Conservation (phyloP, 352 stramenopile genomes). For the Phytophthora brassicae region DNA sequence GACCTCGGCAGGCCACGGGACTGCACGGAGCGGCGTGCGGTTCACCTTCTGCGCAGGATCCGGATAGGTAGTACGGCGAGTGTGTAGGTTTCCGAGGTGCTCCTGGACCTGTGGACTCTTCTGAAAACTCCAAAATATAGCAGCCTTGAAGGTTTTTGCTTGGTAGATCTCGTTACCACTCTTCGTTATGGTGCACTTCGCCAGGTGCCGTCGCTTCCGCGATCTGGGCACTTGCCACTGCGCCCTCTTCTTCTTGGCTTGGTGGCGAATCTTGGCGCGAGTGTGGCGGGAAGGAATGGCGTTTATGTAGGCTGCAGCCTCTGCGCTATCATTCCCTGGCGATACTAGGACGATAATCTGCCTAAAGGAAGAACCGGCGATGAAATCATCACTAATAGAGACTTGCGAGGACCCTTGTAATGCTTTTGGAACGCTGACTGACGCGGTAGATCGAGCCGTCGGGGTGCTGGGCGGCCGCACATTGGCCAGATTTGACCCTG, state of each 20-base stretch:
- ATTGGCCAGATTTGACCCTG: no score
- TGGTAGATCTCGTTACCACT: slow-evolving; percentile 9
- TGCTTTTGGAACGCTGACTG: no score
- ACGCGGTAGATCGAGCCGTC: no score
- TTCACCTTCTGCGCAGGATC: no score
- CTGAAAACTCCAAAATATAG: background rate
- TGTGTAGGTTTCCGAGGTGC: background rate
- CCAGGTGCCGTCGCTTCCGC: background rate
- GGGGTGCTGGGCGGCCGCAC: background rate
- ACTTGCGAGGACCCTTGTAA: no score
- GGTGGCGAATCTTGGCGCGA: slow-evolving; percentile 8
- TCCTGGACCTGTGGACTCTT: slow-evolving; percentile 1
- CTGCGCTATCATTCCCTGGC: background rate
- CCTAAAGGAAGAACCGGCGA: background rate
- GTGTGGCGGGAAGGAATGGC: slow-evolving; percentile 4
- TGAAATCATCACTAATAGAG: background rate
- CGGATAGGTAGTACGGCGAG: background rate
- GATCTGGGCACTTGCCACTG: slow-evolving; percentile 4
- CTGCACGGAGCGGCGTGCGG: background rate
- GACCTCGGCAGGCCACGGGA: slow-evolving; percentile 1
- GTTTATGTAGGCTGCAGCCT: background rate
- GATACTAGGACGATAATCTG: background rate
- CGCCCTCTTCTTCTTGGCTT: no score
- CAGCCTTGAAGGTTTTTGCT: slow-evolving; percentile 1
- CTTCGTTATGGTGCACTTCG: slow-evolving; percentile 3